Evolutionary conservation across 176 grass and related monocot species (phyloP), one percentile per base, ranked within the genome.

Genomic region (Coix lacrymajobi): DNA sequence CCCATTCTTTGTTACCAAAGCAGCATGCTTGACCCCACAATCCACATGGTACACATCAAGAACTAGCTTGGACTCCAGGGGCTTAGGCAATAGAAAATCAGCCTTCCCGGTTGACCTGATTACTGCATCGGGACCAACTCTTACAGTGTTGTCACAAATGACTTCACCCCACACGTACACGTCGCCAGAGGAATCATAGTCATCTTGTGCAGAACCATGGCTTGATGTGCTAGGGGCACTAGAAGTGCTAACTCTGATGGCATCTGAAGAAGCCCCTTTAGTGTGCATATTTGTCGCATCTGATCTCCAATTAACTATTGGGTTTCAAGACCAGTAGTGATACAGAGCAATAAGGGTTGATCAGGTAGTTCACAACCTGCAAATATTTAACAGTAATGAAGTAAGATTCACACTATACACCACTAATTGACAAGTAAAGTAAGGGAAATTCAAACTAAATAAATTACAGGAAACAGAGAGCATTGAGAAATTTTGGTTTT

Each of bases 161-260:
- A 94, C 91, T 88, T 99, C 96, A 66, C 96, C 96, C 96, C 96
- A 99, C 36, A 99, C 91, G 41, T 92, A 94, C 44, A 99, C 86
- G 8, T 96, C 87, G 1, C 93, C 93, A 46, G 90, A 88, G 43
- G 91, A 89, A 87, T 99, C 96, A 68, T 74, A 99, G 63, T 99
- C 96, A 80, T 99, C 96, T 58, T 98, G 96, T 30, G 89, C 89
- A 68, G 96, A 98, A 62, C 96, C 92, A 79, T 99, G 96, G 65
- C 96, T 99, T 6, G 96, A 99, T 70, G 96, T 96, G 69, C 96
- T 99, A 24, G 93, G 96, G 22, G 93, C 91, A 61, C 96, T 99
- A 76, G 96, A 99, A 17, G 91, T 89, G 85, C 96, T 99, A 51
- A 99, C 91, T 85, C 96, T 93, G 62, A 96, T 92, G 88, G 88